Percentiles rank a stretch among this genome's conserved stretches.
Evolutionary conservation across 345 rosid species (phyloP).

Genomic region (Microcos paniculata): DNA sequence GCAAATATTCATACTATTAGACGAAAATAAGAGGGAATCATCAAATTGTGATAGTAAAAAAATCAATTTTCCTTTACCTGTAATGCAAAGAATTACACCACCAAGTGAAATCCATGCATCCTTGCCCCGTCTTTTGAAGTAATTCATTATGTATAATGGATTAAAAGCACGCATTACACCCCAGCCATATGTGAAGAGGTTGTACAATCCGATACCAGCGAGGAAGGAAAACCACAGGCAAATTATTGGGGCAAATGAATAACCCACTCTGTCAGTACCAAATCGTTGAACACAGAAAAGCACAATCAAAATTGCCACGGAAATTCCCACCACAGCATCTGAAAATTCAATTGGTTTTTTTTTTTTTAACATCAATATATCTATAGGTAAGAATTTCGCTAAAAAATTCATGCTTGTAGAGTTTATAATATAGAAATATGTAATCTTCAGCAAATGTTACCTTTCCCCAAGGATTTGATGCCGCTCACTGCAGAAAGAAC

Average conservation of each 20-base stretch:
- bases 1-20: neutral
- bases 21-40: no score
- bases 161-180: constrained; percentile 64
- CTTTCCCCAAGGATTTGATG: constrained; percentile 54
- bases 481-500: constrained; percentile 85
- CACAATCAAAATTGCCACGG: constrained; percentile 50
- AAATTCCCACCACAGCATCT: constrained; percentile 67
- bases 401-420: neutral
- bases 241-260: constrained; percentile 65
- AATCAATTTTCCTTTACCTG: no score
- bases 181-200: constrained; percentile 53
- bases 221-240: constrained; percentile 56
- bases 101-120: constrained; percentile 68
- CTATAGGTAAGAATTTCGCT: neutral
- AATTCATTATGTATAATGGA: constrained; percentile 52
- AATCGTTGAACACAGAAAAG: constrained; percentile 55
- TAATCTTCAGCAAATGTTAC: constrained; percentile 27
- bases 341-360: constrained; percentile 27
- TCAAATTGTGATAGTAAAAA: no score
- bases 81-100: constrained; percentile 65
- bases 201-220: constrained; percentile 59
- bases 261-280: constrained; percentile 80
- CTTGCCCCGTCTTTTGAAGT: constrained; percentile 54
- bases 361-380: neutral
- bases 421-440: no score